Evolutionary conservation across 768 basidiomycete species (phyloP), one percentile per base, ranked within the genome.

Genomic region (Calocybe indica): DNA sequence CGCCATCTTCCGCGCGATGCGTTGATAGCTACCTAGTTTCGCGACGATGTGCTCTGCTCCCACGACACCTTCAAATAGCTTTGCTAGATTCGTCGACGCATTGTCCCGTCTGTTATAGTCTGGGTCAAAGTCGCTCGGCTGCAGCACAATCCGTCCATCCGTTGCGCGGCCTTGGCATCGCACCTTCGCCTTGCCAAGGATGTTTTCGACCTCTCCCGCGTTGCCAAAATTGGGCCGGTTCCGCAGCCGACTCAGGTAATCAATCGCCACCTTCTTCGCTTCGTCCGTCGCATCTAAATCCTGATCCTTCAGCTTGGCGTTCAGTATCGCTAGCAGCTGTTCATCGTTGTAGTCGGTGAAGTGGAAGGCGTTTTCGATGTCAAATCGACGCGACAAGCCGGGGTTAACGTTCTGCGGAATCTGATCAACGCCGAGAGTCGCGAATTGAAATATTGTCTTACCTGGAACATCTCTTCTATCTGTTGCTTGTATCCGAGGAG

Each of bases 381-480:
- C 73, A 58, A 87, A 87, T 0, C 85, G 80, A 22, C 85, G 75
- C 2, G 76, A 62, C 7, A 86, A 62, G 10, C 84, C 85, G 0
- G 82, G 79, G 54, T 86, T 87, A 30, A 85, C 83, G 43, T 85
- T 80, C 84, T 86, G 45, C 2, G 33, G 34, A 9, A 10, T n/a
- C 22, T 10, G 11, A 10, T 13, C 22, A 40, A 37, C 7, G 47
- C 13, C 37, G 1, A 7, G 15, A n/a, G 15, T 22, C 13, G 6
- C 35, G 1, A 29, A 29, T n/a, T 35, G n/a, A n/a, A 3, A 40
- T n/a, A 35, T 15, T 12, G 30, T 35, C 65, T 39, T 58, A 76
- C 84, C 67, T 83, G 81, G 62, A 85, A 85, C 85, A 87, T 87
- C 22, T 85, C 79, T n/a, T 63, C 58, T 74, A 86, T 85, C 54